A percentile compares a stretch with the other conserved stretches of the same genome.
phyloP scores from a whole-genome alignment of 2,329 filamentous ascomycete genomes.

The Ophiostoma ips region DNA sequence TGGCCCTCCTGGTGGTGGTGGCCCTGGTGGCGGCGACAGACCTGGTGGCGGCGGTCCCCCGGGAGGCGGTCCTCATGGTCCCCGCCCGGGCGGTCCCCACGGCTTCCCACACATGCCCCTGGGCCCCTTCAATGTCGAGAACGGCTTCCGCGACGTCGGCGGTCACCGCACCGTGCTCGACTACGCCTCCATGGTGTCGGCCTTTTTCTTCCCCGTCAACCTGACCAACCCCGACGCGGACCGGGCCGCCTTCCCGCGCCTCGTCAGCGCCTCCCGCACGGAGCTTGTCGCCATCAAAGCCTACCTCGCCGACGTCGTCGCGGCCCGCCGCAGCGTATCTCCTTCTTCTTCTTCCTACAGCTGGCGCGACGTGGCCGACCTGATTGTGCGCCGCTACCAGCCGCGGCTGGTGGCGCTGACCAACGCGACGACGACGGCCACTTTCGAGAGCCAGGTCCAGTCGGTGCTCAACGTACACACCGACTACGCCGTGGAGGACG shows the following conservation, averaged over 20 bases:
- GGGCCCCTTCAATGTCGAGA: slow-evolving; percentile 4
- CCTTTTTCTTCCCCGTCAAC: slow-evolving; percentile 8
- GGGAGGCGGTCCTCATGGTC: background rate
- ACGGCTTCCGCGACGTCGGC: slow-evolving; percentile 7
- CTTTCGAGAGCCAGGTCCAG: background rate
- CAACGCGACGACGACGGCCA: background rate
- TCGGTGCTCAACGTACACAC: background rate
- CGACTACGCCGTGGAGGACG: slow-evolving; percentile 3
- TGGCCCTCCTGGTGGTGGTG: background rate
- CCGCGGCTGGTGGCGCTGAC: slow-evolving; percentile 1
- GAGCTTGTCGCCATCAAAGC: slow-evolving; percentile 5
- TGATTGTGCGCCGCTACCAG: slow-evolving; percentile 6
- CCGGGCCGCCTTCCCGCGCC: slow-evolving; percentile 1
- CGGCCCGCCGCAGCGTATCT: background rate
- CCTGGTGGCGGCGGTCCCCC: background rate
- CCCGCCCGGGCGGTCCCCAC: background rate
- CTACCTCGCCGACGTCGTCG: slow-evolving; percentile 3
- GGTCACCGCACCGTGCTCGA: slow-evolving; percentile 5
- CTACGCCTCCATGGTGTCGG: slow-evolving; percentile 9
- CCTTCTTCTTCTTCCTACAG: background rate
- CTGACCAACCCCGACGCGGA: slow-evolving; percentile 6
- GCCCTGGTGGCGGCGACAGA: background rate
- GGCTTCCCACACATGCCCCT: background rate
- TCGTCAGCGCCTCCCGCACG: background rate
- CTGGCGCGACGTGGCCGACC: slow-evolving; percentile 10